These are phyloP conservation scores for Aureobasidium sp. DNA, from an alignment of 2,329 filamentous ascomycete genomes.

Conservation along the genomic window DNA sequence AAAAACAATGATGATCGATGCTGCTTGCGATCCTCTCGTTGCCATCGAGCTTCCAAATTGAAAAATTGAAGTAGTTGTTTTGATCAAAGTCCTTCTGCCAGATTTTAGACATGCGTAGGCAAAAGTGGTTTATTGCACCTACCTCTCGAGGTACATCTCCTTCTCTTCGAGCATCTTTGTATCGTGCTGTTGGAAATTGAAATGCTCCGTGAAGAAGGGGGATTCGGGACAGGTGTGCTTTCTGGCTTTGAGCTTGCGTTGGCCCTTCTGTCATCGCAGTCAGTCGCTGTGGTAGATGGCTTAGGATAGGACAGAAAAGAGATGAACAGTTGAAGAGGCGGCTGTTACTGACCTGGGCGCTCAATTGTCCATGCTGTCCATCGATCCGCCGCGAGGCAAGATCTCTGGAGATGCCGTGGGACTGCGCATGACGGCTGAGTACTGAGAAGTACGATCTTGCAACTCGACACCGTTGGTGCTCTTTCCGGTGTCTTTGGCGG, in stretches of 20 bases:
- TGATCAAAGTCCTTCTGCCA: constrained; percentile 31
- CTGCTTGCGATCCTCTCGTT: constrained; percentile 41
- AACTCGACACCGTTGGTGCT: neutral
- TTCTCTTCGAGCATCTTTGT: constrained; percentile 20
- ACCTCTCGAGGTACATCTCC: constrained; percentile 1
- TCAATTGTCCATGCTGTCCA: neutral
- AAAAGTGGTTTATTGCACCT: neutral
- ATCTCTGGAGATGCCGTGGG: neutral
- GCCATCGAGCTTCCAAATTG: constrained; percentile 42
- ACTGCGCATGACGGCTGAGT: neutral
- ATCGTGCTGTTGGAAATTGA: constrained; percentile 22
- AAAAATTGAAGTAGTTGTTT: constrained; percentile 9
- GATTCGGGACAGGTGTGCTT: constrained; percentile 24
- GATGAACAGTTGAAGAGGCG: too few species aligned
- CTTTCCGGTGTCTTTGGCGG: neutral
- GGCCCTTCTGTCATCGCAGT: neutral
- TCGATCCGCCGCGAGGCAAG: neutral
- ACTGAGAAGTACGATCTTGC: neutral
- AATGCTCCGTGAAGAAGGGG: constrained; percentile 22
- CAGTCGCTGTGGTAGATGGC: too few species aligned
- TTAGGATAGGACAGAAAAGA: too few species aligned
- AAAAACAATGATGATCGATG: constrained; percentile 36
- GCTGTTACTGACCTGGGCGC: constrained; percentile 1
- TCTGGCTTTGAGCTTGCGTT: constrained; percentile 21
- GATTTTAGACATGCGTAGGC: constrained; percentile 29